Conservation (phyloP, 148 eudicot species). For the Selenicereus undatus region DNA sequence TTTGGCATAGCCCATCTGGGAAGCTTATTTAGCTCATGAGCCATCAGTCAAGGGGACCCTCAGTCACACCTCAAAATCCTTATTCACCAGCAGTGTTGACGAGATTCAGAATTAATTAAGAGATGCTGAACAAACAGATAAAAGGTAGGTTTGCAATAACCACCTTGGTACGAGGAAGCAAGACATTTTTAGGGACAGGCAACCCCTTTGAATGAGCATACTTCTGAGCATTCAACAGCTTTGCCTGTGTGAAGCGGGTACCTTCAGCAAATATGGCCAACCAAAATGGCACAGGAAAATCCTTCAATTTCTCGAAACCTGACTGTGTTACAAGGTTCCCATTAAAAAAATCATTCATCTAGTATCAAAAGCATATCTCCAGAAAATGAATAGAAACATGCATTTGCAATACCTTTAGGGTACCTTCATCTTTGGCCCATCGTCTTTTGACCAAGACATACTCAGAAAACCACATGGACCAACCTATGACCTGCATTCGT, state of each 20-base stretch:
- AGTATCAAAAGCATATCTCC: neutral
- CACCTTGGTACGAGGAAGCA: slow-evolving; percentile 76
- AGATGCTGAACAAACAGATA: neutral
- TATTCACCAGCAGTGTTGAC: neutral
- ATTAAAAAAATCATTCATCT: neutral
- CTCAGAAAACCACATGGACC: slow-evolving; percentile 99
- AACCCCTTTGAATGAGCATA: slow-evolving; percentile 52
- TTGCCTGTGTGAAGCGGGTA: slow-evolving; percentile 59
- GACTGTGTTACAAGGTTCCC: slow-evolving; percentile 29
- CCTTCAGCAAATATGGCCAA: slow-evolving; percentile 64
- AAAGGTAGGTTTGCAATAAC: neutral
- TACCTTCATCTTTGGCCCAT: slow-evolving; percentile 82
- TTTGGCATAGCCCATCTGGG: no score
- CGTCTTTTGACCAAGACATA: slow-evolving; percentile 83
- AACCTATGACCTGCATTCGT: slow-evolving; percentile 72
- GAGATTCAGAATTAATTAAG: neutral
- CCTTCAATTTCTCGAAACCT: slow-evolving; percentile 52
- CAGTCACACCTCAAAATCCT: neutral
- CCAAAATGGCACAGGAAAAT: slow-evolving; percentile 68
- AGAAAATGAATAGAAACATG: neutral
- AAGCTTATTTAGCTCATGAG: no score
- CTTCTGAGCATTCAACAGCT: slow-evolving; percentile 62
- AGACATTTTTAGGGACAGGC: slow-evolving; percentile 54
- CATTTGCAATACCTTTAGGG: slow-evolving; percentile 52
- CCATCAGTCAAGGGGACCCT: neutral